Percentiles rank a stretch among this genome's conserved stretches.
Conservation (phyloP, 768 basidiomycete species). For the Pisolithus albus region DNA sequence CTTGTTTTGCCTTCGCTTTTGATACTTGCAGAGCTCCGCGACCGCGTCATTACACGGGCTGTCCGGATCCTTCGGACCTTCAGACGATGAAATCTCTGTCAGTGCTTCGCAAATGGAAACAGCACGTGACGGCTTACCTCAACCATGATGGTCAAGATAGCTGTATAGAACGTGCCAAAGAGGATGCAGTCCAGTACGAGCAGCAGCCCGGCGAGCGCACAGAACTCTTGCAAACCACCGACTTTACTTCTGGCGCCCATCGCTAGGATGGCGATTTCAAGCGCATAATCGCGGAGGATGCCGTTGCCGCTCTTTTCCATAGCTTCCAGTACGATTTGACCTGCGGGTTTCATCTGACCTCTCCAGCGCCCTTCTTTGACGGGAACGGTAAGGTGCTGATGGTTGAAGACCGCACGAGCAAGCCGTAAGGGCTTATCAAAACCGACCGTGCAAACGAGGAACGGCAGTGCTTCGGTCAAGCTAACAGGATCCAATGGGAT, state of each 20-base stretch:
- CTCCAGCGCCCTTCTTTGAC: conserved; percentile 33
- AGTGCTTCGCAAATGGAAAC: background rate
- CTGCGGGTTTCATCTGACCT: conserved; percentile 63
- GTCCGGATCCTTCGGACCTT: conserved; percentile 69
- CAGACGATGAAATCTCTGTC: background rate
- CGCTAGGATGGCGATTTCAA: conserved; percentile 85
- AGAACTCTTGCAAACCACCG: conserved; percentile 88
- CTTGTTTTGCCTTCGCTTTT: conserved; percentile 25
- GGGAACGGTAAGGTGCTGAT: conserved; percentile 53
- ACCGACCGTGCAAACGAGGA: conserved; percentile 95
- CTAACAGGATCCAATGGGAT: conserved; percentile 91
- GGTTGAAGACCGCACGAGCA: conserved; percentile 82
- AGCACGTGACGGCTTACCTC: conserved; percentile 51
- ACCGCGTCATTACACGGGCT: conserved; percentile 44
- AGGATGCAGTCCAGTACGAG: conserved; percentile 82
- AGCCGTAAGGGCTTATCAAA: conserved; percentile 97
- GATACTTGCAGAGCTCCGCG: conserved; percentile 26
- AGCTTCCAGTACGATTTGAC: conserved; percentile 79
- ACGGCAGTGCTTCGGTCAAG: conserved; percentile 92
- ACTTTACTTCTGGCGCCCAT: conserved; percentile 85
- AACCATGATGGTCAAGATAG: conserved; percentile 90
- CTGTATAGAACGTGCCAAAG: conserved; percentile 85
- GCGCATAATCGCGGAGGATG: conserved; percentile 87
- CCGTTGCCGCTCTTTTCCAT: conserved; percentile 70
- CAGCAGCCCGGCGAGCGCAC: conserved; percentile 86